A percentile compares a stretch with the other conserved stretches of the same genome.
Evolutionary conservation across 768 basidiomycete genomes (phyloP).

Genomic region (Lentinula sp.): DNA sequence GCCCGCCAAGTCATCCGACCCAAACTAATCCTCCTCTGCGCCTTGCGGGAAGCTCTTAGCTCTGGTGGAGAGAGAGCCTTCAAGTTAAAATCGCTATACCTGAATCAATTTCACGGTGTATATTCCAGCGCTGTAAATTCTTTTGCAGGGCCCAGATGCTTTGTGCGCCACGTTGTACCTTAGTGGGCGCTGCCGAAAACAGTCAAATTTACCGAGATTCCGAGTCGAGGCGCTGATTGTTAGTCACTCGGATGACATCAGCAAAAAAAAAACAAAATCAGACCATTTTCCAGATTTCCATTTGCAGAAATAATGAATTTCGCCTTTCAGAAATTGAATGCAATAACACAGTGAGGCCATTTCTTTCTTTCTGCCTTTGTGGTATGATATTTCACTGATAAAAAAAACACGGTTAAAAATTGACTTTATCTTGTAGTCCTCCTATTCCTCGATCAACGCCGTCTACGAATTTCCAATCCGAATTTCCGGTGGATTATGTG

Average conservation of each 20-base stretch:
- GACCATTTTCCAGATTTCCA: neutral
- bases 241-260: neutral
- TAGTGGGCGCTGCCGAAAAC: neutral
- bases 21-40: too few relatives aligned
- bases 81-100: too few relatives aligned
- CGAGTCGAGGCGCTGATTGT: neutral
- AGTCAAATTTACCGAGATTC: neutral
- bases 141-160: too few relatives aligned
- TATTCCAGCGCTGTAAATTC: slow-evolving; percentile 11
- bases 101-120: too few relatives aligned
- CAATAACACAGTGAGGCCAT: neutral
- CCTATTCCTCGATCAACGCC: neutral
- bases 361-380: neutral
- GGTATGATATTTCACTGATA: neutral
- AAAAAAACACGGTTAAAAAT: neutral
- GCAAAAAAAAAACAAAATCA: neutral
- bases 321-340: neutral
- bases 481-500: neutral
- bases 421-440: neutral
- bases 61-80: too few relatives aligned
- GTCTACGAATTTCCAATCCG: neutral
- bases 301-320: neutral
- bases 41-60: too few relatives aligned
- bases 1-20: too few relatives aligned
- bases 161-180: neutral